Conservation (phyloP, 164 flowering plant species). For the Magnolia sinica region DNA sequence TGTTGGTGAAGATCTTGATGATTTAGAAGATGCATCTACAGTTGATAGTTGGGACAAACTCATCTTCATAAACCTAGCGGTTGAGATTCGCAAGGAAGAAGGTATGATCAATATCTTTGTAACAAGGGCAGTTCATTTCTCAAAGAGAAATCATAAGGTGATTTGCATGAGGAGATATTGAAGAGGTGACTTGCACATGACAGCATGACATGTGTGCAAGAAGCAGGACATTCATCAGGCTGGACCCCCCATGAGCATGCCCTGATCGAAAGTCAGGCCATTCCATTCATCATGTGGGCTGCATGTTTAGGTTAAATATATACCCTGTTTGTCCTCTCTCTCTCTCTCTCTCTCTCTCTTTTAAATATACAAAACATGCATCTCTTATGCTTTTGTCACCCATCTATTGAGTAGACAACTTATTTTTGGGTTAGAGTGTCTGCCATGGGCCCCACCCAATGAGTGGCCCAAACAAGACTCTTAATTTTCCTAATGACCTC, state of each 20-base stretch:
- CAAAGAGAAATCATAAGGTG: neutral
- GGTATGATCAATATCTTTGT: conserved; percentile 24
- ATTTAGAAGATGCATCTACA: conserved; percentile 59
- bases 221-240: neutral
- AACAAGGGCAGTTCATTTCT: neutral
- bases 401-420: too few species aligned
- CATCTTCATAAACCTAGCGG: conserved; percentile 75
- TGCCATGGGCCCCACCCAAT: too few species aligned
- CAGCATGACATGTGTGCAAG: neutral
- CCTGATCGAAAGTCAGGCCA: too few species aligned
- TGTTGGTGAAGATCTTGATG: conserved; percentile 51
- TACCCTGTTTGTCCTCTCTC: too few species aligned
- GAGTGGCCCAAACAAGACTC: too few species aligned
- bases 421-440: too few species aligned
- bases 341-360: too few species aligned
- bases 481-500: too few species aligned
- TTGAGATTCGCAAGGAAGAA: conserved; percentile 62
- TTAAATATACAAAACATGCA: too few species aligned
- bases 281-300: too few species aligned
- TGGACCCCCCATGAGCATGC: neutral
- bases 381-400: too few species aligned
- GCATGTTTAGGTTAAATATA: too few species aligned
- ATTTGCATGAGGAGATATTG: neutral
- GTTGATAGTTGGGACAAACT: conserved; percentile 79
- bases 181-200: neutral